Evolutionary conservation across 768 basidiomycete species (phyloP), one percentile per base, ranked within the genome.

Genomic region (Dictyophora rubrovolvata): DNA sequence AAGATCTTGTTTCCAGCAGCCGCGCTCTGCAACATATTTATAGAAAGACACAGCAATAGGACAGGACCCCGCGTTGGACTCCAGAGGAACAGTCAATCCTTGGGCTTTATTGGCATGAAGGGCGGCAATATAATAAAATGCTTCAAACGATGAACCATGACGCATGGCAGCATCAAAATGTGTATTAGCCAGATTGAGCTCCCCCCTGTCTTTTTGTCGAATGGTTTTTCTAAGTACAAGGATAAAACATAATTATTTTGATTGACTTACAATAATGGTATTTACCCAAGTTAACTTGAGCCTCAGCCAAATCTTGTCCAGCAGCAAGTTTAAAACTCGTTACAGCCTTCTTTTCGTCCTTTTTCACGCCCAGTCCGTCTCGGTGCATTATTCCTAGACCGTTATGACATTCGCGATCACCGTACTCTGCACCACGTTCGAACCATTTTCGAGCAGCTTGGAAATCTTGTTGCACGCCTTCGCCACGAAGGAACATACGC

Each of bases 401-500:
- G 66, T 96, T 97, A 60, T 86, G 83, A 63, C 85, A 87, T 70
- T 98, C 95, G 60, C 85, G 80, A 65, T 99, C 95, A 22, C 84
- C 85, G 66, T 85, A 80, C 48, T 81, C 80, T 12, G 78, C 82
- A 1, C 90, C 95, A 55, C 96, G 79, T 65, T 93, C 89, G 64
- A 94, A 94, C 96, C 96, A 99, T 75, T 94, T 80, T 74, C 85
- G 91, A 9, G 92, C 94, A 62, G 81, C 70, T 23, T 77, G 75
- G 18, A 80, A 78, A 69, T 97, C 89, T 61, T 77, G 76, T 64
- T 86, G 86, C 21, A 90, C 83, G 7, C 94, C 95, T 69, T 98
- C 96, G 0, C 96, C 95, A 37, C 96, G 78, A 34, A 99, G 70
- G 65, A 87, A 88, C 93, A 99, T 98, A 59, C 92, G 81, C 0